Percentiles rank a stretch among this genome's conserved stretches.
Conservation (phyloP, 352 stramenopile genomes). For the Lagenidium giganteum region DNA sequence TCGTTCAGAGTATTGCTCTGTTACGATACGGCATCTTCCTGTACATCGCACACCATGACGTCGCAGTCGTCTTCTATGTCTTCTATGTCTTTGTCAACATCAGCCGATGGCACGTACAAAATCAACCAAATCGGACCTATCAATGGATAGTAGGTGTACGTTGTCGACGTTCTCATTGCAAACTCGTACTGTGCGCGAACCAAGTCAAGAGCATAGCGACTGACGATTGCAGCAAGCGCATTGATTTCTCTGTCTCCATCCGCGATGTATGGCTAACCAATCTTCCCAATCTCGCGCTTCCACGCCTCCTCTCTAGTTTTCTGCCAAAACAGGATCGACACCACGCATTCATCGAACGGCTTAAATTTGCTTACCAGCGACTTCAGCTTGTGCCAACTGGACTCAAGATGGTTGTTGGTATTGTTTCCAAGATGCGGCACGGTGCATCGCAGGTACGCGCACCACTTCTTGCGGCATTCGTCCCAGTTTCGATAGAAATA, state of each 20-base stretch:
- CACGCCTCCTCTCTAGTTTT: constrained; percentile 11
- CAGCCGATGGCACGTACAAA: too few species aligned
- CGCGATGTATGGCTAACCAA: neutral
- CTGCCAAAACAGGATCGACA: constrained; percentile 16
- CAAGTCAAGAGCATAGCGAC: neutral
- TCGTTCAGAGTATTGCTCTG: too few species aligned
- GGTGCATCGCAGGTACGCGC: neutral
- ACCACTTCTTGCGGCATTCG: constrained; percentile 7
- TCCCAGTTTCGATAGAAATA: constrained; percentile 15
- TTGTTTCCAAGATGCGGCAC: constrained; percentile 8
- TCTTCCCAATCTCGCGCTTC: neutral
- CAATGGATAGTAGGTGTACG: constrained; percentile 7
- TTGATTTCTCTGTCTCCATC: neutral
- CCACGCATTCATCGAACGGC: constrained; percentile 1
- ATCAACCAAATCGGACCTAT: too few species aligned
- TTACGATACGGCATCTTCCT: too few species aligned
- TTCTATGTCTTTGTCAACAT: neutral
- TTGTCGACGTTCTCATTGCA: constrained; percentile 3
- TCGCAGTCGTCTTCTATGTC: neutral
- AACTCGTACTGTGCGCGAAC: constrained; percentile 3
- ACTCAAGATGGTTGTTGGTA: constrained; percentile 15
- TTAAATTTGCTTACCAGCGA: constrained; percentile 1
- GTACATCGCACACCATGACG: neutral
- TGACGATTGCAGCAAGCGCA: neutral
- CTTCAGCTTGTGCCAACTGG: constrained; percentile 4